Conservation (phyloP, 306 rosid genomes). For the Cucurbita maxima region DNA sequence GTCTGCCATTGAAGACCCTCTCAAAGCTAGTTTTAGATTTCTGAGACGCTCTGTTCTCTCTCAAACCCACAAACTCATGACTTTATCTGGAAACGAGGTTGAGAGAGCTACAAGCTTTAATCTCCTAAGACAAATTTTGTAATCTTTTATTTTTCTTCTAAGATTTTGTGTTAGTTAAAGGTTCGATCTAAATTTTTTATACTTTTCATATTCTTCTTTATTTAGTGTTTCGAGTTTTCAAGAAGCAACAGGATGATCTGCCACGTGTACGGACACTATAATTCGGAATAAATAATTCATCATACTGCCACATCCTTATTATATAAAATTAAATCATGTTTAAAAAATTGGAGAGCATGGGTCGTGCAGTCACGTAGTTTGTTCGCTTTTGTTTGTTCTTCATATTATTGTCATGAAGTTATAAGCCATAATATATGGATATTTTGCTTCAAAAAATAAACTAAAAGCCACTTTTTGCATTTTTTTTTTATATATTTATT, state of each 20-base stretch:
- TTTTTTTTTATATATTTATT: neutral
- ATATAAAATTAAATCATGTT: no score
- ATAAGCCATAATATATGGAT: neutral
- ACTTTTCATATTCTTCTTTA: neutral
- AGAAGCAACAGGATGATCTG: neutral
- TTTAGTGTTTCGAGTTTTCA: neutral
- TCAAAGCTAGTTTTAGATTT: neutral
- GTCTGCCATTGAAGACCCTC: neutral
- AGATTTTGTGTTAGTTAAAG: no score
- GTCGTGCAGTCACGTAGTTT: constrained; percentile 2
- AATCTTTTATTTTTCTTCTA: neutral
- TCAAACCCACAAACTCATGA: neutral
- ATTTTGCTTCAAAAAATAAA: neutral
- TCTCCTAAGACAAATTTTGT: neutral
- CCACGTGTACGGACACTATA: neutral
- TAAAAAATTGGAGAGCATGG: neutral
- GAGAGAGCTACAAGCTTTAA: neutral
- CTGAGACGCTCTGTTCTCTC: neutral
- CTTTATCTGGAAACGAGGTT: neutral
- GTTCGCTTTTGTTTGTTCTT: constrained; percentile 2
- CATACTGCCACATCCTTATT: neutral
- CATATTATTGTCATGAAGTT: neutral
- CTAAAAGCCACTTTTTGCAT: neutral
- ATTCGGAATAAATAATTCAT: neutral
- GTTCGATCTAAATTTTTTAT: no score